Base-by-base conservation (phyloP, 1,139 yeast genomes). In the Kodamaea derodonti region DNA sequence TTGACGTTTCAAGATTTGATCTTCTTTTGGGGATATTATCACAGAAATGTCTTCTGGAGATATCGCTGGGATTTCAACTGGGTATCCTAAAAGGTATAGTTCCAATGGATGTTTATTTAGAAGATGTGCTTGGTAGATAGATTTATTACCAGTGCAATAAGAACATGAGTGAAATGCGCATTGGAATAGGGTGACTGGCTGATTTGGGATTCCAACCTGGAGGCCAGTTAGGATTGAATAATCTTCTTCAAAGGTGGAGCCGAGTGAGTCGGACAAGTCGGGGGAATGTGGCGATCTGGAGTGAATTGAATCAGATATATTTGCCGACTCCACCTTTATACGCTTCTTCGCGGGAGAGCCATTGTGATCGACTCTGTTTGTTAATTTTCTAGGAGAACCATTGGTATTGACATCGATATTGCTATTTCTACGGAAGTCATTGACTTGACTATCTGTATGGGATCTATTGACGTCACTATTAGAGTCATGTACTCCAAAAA, bases 141-240 rank as follows among this genome's bases (percentile, higher is more conserved):
- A 32, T 26, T 51, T 56, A 35, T 62, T 62, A 0, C 65, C 68
- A 0, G 70, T 58, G 23, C 62, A 54, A 31, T 58, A 62, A 11
- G 44, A 33, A 40, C 72, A 66, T 4, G 39, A 31, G 5, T 42
- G 40, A 35, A 66, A 60, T 3, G 65, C 64, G 44, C 72, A 66
- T 17, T 42, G 30, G 33, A 45, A 58, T 3, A 62, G 40, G 4
- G 29, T 9, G 9, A 7, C 22, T 9, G 9, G 22, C 22, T 7
- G 22, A 6, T 18, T 9, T 18, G 22, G 22, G 22, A 32, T 29
- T 10, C 42, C 38, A 12, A 34, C 13, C 35, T 33, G 29, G 22
- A 9, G 9, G 18, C 53, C 51, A 2, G 53, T 36, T 7, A 58
- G 46, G 3, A 58, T 47, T 52, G 49, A 56, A 34, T 48, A 58